Evolutionary conservation across 2,329 filamentous ascomycete genomes (phyloP).

Genomic region (Colletotrichum sp.): DNA sequence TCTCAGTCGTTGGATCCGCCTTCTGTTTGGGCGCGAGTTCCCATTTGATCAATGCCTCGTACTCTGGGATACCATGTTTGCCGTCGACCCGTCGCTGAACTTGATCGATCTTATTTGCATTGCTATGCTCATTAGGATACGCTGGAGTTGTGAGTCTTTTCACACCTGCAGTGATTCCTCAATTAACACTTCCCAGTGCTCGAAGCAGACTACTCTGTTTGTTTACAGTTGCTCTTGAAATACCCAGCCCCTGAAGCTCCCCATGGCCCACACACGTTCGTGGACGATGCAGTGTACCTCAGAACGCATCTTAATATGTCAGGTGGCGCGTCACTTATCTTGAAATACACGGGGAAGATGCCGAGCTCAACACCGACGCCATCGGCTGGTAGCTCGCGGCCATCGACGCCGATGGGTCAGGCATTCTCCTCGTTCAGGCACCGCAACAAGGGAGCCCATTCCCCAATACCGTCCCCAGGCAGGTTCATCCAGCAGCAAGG

Average conservation of each 20-base stretch:
- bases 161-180: background rate
- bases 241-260: conserved; percentile 73
- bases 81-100: conserved; percentile 79
- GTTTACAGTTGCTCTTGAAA: conserved; percentile 80
- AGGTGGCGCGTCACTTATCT: conserved; percentile 70
- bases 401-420: conserved; percentile 24
- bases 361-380: conserved; percentile 38
- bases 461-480: conserved; percentile 51
- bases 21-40: conserved; percentile 93
- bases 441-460: conserved; percentile 44
- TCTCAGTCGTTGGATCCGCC: conserved; percentile 84
- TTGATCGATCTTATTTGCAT: conserved; percentile 91
- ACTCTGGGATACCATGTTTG: conserved; percentile 92
- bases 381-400: conserved; percentile 14
- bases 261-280: conserved; percentile 76
- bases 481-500: conserved; percentile 60
- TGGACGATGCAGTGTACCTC: conserved; percentile 83
- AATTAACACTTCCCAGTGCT: conserved; percentile 61
- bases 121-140: conserved; percentile 89
- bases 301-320: conserved; percentile 65
- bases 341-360: conserved; percentile 70
- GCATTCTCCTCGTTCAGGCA: conserved; percentile 38
- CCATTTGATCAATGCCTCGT: conserved; percentile 82
- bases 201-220: conserved; percentile 85
- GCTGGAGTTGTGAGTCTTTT: conserved; percentile 76